Conservation (phyloP, 345 rosid species). For the Eucalyptus globulus region DNA sequence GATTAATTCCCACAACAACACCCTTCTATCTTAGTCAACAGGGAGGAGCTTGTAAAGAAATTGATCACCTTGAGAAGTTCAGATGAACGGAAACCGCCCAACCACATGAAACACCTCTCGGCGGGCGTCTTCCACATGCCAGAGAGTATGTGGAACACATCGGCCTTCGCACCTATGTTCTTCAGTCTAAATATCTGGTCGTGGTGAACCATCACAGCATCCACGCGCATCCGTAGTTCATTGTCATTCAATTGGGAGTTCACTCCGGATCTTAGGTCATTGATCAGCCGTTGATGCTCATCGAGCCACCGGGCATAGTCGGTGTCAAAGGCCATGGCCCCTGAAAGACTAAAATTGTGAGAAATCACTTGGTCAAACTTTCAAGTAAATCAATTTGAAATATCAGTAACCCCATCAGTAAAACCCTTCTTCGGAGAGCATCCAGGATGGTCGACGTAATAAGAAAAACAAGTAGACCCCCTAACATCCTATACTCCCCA, state of each 20-base stretch:
- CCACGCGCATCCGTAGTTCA: conserved; percentile 62
- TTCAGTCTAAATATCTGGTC: conserved; percentile 68
- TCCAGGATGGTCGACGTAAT: neutral
- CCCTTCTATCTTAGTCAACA: neutral
- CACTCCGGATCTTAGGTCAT: conserved; percentile 60
- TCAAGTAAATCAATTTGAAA: neutral
- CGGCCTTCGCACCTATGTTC: conserved; percentile 61
- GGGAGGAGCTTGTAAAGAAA: neutral
- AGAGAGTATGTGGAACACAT: conserved; percentile 92
- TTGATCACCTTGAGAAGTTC: conserved; percentile 69
- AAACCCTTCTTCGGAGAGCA: neutral
- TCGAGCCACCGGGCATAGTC: conserved; percentile 82
- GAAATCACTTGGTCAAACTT: neutral
- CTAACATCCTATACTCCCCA: neutral
- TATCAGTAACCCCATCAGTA: neutral
- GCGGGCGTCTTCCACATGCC: conserved; percentile 98
- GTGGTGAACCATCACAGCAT: conserved; percentile 70
- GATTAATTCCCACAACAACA: neutral
- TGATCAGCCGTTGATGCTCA: conserved; percentile 73
- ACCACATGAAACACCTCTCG: conserved; percentile 94
- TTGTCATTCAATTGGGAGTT: conserved; percentile 51
- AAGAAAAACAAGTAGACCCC: neutral
- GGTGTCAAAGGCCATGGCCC: conserved; percentile 66
- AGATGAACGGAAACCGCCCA: conserved; percentile 93
- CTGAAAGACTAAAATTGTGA: conserved; percentile 15